Evolutionary conservation across 495 filamentous ascomycete genomes (phyloP).

Genomic region (Neurospora sp.): DNA sequence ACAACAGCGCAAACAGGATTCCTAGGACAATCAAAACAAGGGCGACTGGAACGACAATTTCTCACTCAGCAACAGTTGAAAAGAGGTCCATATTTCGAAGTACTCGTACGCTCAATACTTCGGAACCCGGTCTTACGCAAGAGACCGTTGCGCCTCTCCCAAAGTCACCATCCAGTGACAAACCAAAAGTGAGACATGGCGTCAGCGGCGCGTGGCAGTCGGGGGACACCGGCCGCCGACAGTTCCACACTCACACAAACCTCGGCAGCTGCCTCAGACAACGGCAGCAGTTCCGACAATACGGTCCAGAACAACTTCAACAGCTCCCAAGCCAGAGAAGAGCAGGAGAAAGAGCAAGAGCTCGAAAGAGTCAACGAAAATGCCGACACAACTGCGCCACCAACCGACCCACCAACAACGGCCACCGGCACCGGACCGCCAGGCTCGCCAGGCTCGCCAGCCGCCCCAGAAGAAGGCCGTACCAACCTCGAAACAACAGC

Average conservation of each 20-base stretch:
- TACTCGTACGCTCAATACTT: background rate
- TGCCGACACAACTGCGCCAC: background rate
- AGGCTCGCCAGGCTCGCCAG: background rate
- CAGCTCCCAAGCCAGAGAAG: background rate
- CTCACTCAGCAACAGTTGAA: background rate
- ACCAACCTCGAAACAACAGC: conserved; percentile 25
- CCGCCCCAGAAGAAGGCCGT: conserved; percentile 22
- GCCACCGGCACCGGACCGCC: background rate
- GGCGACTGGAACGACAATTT: background rate
- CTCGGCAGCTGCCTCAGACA: background rate
- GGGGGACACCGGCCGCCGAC: background rate
- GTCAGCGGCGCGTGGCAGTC: background rate
- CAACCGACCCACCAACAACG: background rate
- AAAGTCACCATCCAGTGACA: background rate
- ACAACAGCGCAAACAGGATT: background rate
- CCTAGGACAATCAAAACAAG: background rate
- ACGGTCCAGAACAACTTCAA: background rate
- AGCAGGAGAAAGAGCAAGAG: background rate
- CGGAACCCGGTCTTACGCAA: background rate
- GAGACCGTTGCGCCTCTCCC: background rate
- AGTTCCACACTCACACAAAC: background rate
- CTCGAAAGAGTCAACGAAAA: background rate
- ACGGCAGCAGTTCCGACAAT: background rate
- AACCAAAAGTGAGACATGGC: background rate
- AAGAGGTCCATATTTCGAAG: background rate